Conservation (phyloP, 2,329 filamentous ascomycete species). For the Epichloe aotearoae region DNA sequence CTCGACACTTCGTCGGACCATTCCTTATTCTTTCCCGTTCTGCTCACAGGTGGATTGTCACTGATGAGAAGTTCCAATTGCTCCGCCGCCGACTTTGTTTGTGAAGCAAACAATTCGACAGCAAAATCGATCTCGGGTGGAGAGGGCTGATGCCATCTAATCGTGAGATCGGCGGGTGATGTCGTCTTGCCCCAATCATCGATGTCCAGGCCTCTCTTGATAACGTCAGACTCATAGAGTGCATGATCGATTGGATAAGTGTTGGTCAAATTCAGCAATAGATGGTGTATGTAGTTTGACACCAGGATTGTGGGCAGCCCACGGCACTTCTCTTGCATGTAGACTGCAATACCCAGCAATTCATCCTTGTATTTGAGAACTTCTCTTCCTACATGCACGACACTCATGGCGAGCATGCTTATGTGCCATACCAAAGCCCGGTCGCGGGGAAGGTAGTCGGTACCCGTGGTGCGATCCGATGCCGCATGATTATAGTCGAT, state of each 20-base stretch:
- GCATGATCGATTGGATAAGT: conserved; percentile 87
- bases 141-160: conserved; percentile 83
- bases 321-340: conserved; percentile 93
- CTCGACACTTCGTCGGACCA: conserved; percentile 96
- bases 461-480: conserved; percentile 84
- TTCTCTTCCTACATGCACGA: conserved; percentile 86
- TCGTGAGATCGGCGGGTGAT: conserved; percentile 60
- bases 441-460: conserved; percentile 85
- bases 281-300: conserved; percentile 94
- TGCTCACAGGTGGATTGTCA: conserved; percentile 67
- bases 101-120: conserved; percentile 73
- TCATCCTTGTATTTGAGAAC: conserved; percentile 82
- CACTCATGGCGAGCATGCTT: conserved; percentile 94
- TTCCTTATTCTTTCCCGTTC: conserved; percentile 92
- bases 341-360: conserved; percentile 78
- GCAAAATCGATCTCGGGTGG: conserved; percentile 77
- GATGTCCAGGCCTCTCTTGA: conserved; percentile 58
- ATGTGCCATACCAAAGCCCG: conserved; percentile 92
- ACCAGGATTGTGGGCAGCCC: conserved; percentile 91
- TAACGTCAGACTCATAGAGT: conserved; percentile 68
- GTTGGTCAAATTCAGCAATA: conserved; percentile 85
- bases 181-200: conserved; percentile 76
- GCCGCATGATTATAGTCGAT: conserved; percentile 95
- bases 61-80: conserved; percentile 70
- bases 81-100: conserved; percentile 62